Base-by-base conservation (phyloP, 1,284 basidiomycete genomes). In the Pterulicium gracile region DNA sequence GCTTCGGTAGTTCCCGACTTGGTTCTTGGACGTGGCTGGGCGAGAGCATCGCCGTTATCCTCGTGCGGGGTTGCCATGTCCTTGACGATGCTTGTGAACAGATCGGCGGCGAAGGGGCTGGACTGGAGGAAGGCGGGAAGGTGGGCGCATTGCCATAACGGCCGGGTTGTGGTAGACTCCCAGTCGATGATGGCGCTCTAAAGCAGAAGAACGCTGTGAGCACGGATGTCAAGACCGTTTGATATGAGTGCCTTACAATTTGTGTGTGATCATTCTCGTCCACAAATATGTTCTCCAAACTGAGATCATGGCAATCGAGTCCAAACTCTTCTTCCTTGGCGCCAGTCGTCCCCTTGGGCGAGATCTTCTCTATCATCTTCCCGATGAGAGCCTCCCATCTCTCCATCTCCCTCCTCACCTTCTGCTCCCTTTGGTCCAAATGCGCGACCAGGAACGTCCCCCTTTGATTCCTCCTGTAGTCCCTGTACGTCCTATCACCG, bases 161-260 rank as follows among this genome's bases (percentile, higher is more conserved):
- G 86, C 15, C 86, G 72, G 3, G 79, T 87, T 4, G 84, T 86
- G 14, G 85, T 88, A 7, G 84, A 85, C 58, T 89, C 85, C 86
- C 85, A 88, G 55, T 89, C 86, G 43, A 89, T 88, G 51, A 89
- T 74, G 55, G 83, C 85, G 1, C 82, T 83, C 86, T 88, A 55
- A 1, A 34, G 35, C 20, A 50, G n/a, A n/a, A n/a, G n/a, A n/a
- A n/a, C n/a, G n/a, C n/a, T n/a, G n/a, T n/a, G n/a, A 42, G 19
- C 14, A 34, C 42, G 45, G 44, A 47, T 43, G 42, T 18, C 17
- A 15, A 43, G 35, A 44, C n/a, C n/a, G n/a, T n/a, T n/a, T n/a
- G n/a, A 50, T 43, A 40, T 20, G 51, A 46, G 24, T 3, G 24
- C 69, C 83, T 55, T 52, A 88, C 85, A 46, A 89, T 82, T 52